Evolutionary conservation across 129 eudicot species (phyloP).

Genomic region (Calendula officinalis): DNA sequence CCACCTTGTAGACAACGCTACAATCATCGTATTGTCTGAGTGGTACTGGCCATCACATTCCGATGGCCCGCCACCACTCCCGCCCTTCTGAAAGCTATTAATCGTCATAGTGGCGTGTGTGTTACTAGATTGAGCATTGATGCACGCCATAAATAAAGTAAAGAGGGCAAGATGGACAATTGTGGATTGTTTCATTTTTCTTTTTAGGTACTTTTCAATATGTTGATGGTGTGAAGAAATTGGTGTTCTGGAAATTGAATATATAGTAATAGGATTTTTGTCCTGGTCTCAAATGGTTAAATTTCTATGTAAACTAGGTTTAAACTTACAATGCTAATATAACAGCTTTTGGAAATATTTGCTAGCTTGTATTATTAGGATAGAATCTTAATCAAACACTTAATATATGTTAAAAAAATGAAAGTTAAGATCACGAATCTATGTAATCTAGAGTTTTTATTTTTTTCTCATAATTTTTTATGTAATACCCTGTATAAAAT

Average conservation of each 20-base stretch:
- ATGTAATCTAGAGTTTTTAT: too few relatives aligned
- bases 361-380: too few relatives aligned
- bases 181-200: neutral
- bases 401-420: too few relatives aligned
- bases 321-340: too few relatives aligned
- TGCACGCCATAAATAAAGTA: neutral
- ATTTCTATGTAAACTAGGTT: too few relatives aligned
- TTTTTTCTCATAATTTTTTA: too few relatives aligned
- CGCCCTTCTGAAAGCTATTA: conserved; percentile 19
- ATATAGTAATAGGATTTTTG: neutral
- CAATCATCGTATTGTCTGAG: neutral
- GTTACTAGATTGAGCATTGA: neutral
- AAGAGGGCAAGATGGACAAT: neutral
- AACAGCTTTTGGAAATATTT: too few relatives aligned
- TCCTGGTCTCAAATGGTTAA: neutral
- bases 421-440: too few relatives aligned
- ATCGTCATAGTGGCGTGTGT: conserved; percentile 1
- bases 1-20: too few relatives aligned
- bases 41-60: conserved; percentile 21
- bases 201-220: neutral
- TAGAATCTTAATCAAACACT: too few relatives aligned
- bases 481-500: too few relatives aligned
- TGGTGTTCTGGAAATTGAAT: neutral
- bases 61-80: conserved; percentile 13
- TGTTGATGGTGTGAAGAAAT: neutral